phyloP scores from a whole-genome alignment of 108 stramenopile species.

The Aurantiochytrium sp. region DNA sequence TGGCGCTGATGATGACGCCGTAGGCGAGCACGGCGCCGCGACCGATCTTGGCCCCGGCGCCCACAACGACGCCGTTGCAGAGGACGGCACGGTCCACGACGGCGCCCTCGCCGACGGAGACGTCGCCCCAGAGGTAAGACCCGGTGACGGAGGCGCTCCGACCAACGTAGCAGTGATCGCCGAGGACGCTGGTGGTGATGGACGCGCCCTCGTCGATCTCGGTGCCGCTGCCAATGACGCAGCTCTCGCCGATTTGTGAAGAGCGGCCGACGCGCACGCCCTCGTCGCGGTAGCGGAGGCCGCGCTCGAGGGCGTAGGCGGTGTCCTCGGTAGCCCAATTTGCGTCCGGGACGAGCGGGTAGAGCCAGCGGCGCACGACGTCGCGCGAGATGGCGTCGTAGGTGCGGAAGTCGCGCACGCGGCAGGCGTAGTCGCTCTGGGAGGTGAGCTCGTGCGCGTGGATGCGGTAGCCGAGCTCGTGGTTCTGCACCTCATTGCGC shows the following conservation, averaged over 20 bases:
- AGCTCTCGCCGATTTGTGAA: constrained; percentile 67
- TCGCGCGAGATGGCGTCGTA: constrained; percentile 78
- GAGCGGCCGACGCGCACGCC: constrained; percentile 69
- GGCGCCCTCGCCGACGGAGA: constrained; percentile 66
- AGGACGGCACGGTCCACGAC: constrained; percentile 64
- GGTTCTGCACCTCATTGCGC: constrained; percentile 81
- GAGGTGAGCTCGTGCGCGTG: constrained; percentile 72
- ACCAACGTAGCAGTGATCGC: constrained; percentile 66
- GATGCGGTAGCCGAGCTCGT: constrained; percentile 84
- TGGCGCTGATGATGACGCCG: constrained; percentile 76
- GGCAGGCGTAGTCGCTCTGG: constrained; percentile 69
- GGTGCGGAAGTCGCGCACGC: constrained; percentile 74
- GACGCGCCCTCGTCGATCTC: constrained; percentile 39
- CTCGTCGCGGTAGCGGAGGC: constrained; percentile 47
- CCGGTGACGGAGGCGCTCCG: constrained; percentile 56
- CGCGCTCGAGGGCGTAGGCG: constrained; percentile 57
- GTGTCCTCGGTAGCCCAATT: constrained; percentile 1
- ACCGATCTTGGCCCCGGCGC: constrained; percentile 64
- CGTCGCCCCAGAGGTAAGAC: constrained; percentile 78
- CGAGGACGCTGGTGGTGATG: constrained; percentile 60
- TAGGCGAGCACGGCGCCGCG: constrained; percentile 80
- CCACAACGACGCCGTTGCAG: constrained; percentile 63
- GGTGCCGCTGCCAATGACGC: constrained; percentile 48
- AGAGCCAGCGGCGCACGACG: constrained; percentile 82
- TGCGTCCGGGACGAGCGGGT: constrained; percentile 84